phyloP scores from a whole-genome alignment of 148 eudicot species.

The Heliamphora exappendiculata region DNA sequence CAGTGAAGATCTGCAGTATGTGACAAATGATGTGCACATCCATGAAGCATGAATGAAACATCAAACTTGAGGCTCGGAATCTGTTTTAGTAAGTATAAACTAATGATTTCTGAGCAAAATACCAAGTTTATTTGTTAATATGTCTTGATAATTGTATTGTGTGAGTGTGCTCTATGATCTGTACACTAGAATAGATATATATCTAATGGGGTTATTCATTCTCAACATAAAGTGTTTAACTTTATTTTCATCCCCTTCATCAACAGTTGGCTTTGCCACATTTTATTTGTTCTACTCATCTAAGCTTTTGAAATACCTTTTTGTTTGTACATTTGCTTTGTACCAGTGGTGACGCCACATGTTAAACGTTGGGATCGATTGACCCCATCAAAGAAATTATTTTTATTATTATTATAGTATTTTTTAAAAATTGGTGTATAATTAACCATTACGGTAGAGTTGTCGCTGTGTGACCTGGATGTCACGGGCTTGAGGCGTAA shows the following conservation, averaged over 20 bases:
- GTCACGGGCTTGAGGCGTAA: too few species aligned
- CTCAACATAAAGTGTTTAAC: neutral
- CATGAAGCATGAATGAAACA: neutral
- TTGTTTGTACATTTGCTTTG: neutral
- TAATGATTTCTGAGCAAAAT: neutral
- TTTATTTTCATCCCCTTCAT: neutral
- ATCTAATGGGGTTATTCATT: neutral
- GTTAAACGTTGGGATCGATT: too few species aligned
- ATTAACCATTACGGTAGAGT: too few species aligned
- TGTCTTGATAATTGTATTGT: neutral
- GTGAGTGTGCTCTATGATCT: neutral
- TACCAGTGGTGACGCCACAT: neutral
- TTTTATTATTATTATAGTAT: too few species aligned
- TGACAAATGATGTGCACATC: neutral
- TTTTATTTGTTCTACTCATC: neutral
- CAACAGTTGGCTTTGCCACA: slow-evolving; percentile 5
- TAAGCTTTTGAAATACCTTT: neutral
- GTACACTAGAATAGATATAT: neutral
- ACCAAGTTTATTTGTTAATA: neutral
- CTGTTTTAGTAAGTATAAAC: neutral
- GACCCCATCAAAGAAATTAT: too few species aligned
- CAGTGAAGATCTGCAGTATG: neutral
- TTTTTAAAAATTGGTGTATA: too few species aligned
- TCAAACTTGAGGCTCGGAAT: neutral
- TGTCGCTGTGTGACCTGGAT: too few species aligned